These are phyloP conservation scores for Sugiyamaella grinbergsii DNA, from an alignment of 1,139 yeast genomes.

Conservation along the genomic window DNA sequence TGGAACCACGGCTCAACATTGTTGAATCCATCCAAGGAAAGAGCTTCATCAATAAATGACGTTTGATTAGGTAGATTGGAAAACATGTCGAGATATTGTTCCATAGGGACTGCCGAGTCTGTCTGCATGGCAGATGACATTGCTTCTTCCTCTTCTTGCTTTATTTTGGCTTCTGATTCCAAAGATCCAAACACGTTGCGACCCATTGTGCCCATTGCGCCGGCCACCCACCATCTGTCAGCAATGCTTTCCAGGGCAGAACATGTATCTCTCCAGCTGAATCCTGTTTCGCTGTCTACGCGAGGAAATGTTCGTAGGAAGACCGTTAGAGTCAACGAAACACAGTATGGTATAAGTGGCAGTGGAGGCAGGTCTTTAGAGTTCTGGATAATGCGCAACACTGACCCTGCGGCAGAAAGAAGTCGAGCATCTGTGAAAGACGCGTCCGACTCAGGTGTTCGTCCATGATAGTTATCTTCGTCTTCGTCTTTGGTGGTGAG, in stretches of 20 bases:
- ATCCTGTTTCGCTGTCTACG: conserved; percentile 36
- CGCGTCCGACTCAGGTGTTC: conserved; percentile 15
- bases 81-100: conserved; percentile 41
- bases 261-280: conserved; percentile 39
- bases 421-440: conserved; percentile 27
- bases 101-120: conserved; percentile 26
- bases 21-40: conserved; percentile 36
- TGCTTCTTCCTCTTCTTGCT: conserved; percentile 9
- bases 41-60: conserved; percentile 41
- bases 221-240: conserved; percentile 44
- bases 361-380: conserved; percentile 37
- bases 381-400: conserved; percentile 36
- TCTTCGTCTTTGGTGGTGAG: conserved; percentile 4
- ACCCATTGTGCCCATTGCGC: conserved; percentile 45
- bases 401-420: conserved; percentile 39
- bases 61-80: conserved; percentile 44
- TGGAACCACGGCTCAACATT: conserved; percentile 36
- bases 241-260: conserved; percentile 37
- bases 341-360: conserved; percentile 42
- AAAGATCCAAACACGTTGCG: conserved; percentile 38
- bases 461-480: neutral
- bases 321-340: conserved; percentile 42
- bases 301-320: conserved; percentile 41
- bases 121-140: conserved; percentile 14
- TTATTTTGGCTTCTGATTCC: conserved; percentile 23